Percentiles rank a stretch among this genome's conserved stretches.
Evolutionary conservation across 2,329 filamentous ascomycete genomes (phyloP).

Genomic region (Colletotrichum euphorbiae): DNA sequence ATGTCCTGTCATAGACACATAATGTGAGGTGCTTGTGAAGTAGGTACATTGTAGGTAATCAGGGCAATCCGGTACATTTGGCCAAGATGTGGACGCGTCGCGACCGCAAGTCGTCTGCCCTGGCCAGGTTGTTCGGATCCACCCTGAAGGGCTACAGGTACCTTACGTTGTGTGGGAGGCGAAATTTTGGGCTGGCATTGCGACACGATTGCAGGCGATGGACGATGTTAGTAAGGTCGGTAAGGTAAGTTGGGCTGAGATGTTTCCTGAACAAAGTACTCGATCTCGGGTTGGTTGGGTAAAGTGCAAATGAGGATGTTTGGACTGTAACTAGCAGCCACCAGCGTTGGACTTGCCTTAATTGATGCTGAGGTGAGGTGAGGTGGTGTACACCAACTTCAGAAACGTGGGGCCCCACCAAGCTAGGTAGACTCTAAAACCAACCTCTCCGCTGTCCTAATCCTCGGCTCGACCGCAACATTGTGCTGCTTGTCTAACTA

Average conservation of each 20-base stretch:
- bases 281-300: no score
- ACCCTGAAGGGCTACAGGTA: background rate
- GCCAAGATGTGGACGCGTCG: background rate
- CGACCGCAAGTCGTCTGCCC: background rate
- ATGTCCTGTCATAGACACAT: no score
- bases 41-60: background rate
- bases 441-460: conserved; percentile 32
- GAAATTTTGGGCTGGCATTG: no score
- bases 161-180: no score
- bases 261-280: no score
- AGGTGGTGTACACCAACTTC: background rate
- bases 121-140: background rate
- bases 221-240: no score
- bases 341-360: no score
- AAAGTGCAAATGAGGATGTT: no score
- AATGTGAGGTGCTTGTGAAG: background rate
- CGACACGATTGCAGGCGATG: no score
- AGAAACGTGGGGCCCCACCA: conserved; percentile 26
- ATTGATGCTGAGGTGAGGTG: background rate
- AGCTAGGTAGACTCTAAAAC: conserved; percentile 23
- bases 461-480: conserved; percentile 5
- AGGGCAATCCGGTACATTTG: background rate
- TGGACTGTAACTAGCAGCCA: no score
- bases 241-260: no score
- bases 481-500: background rate